Evolutionary conservation across 2,329 filamentous ascomycete species (phyloP), one percentile per base, ranked within the genome.

Genomic region (Ophiostoma triangulosporum): DNA sequence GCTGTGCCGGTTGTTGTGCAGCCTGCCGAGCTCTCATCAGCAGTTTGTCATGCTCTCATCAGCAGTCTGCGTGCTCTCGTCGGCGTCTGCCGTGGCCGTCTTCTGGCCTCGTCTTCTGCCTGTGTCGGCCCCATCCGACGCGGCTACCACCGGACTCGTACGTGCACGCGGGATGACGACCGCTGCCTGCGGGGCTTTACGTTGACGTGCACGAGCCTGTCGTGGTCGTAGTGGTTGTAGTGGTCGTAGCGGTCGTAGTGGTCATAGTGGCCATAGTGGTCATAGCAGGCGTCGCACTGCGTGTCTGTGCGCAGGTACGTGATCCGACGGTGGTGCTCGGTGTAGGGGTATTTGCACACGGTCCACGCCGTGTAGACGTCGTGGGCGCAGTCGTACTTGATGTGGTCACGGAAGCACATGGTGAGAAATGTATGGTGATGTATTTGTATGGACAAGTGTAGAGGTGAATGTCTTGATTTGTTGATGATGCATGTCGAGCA

Each of bases 331-430:
- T 43, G 33, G 20, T 29, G 14, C 22, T 14, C 15, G 15, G 8
- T 3, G 48, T 45, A 4, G 43, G 15, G 8, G 24, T n/a, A 1
- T 17, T 5, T 6, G 33, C 51, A 53, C 14, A 15, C 9, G 4
- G 1, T 9, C 49, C 43, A 54, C 1, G 14, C 22, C 7, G 45
- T 49, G 20, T 38, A 15, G 35, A 48, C 27, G 22, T 26, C 4
- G 27, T 55, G 54, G 46, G 50, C 46, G 54, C 54, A 55, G 11
- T 4, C 29, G 35, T 49, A 46, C 7, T 12, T 1, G 48, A 20
- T 31, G 48, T n/a, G 3, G 14, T 26, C 3, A n/a, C 38, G 48
- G 26, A 15, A 7, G 43, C 53, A 55, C 49, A 55, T 52, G n/a
- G 38, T 36, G 52, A n/a, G 8, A 3, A 17, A 5, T 26, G 12